Conservation (phyloP, 139 green algal species). For the Chlamydomonas sphaeroides region DNA sequence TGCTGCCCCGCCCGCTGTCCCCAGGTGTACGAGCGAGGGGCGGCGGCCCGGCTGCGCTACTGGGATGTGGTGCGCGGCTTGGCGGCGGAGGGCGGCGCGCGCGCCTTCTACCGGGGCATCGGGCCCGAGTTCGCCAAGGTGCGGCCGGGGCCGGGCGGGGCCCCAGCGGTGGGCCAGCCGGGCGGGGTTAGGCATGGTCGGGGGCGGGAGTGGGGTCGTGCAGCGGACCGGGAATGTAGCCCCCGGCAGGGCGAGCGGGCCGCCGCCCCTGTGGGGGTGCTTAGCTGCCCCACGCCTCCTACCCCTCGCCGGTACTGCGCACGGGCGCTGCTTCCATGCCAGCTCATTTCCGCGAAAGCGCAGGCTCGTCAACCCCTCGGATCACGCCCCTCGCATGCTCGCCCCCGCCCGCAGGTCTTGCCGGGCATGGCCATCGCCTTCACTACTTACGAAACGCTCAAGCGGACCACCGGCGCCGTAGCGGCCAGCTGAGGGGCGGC, state of each 20-base stretch:
- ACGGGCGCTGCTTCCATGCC: too few relatives aligned
- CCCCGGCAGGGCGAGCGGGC: too few relatives aligned
- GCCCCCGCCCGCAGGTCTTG: constrained; percentile 63
- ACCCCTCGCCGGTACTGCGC: too few relatives aligned
- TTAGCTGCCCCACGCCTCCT: too few relatives aligned
- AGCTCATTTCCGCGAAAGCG: too few relatives aligned
- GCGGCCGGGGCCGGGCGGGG: constrained; percentile 78
- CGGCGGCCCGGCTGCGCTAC: constrained; percentile 47
- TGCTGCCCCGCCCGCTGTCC: not conserved
- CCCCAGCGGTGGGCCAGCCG: too few relatives aligned
- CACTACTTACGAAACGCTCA: constrained; percentile 84
- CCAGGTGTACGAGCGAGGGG: constrained; percentile 37
- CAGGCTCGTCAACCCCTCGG: too few relatives aligned
- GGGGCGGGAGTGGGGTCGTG: too few relatives aligned
- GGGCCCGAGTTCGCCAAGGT: constrained; percentile 93
- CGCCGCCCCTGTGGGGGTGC: too few relatives aligned
- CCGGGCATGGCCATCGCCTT: constrained; percentile 93
- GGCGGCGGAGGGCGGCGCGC: constrained; percentile 59
- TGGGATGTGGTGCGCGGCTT: constrained; percentile 64
- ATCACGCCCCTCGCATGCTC: too few relatives aligned
- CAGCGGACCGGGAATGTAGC: too few relatives aligned
- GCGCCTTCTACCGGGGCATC: constrained; percentile 88
- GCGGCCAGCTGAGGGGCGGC: not conserved
- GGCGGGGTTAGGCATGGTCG: too few relatives aligned
- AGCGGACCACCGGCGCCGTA: constrained; percentile 39